A percentile compares a stretch with the other conserved stretches of the same genome.
These are phyloP conservation scores for Persicaria maculosa DNA, from an alignment of 148 eudicot species.

Conservation along the genomic window DNA sequence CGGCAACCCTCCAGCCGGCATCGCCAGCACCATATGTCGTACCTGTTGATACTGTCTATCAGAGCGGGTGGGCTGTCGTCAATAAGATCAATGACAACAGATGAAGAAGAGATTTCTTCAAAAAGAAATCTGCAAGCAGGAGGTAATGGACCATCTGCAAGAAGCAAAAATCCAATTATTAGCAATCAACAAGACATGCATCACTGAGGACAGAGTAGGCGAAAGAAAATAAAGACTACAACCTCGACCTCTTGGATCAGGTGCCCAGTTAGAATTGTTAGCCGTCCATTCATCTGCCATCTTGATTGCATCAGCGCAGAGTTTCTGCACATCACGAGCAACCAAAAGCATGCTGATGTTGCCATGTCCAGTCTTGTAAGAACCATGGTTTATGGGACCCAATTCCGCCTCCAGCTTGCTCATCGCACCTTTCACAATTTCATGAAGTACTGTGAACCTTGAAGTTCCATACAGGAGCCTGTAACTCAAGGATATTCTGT, in stretches of 20 bases:
- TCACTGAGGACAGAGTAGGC: too few relatives aligned
- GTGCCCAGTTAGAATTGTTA: slow-evolving; percentile 21
- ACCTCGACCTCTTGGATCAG: slow-evolving; percentile 34
- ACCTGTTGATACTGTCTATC: slow-evolving; percentile 47
- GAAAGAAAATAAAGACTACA: too few relatives aligned
- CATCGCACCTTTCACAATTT: slow-evolving; percentile 54
- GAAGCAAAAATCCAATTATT: neutral
- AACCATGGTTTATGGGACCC: slow-evolving; percentile 59
- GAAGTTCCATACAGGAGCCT: slow-evolving; percentile 69
- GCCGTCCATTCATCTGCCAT: slow-evolving; percentile 70
- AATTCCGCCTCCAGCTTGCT: slow-evolving; percentile 63
- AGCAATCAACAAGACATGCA: neutral
- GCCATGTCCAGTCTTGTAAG: slow-evolving; percentile 59
- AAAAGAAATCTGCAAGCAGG: slow-evolving; percentile 86
- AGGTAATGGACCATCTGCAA: slow-evolving; percentile 82
- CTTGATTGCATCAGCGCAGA: slow-evolving; percentile 61
- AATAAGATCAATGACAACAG: slow-evolving; percentile 57
- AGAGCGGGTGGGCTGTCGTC: slow-evolving; percentile 46
- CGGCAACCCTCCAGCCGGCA: slow-evolving; percentile 37
- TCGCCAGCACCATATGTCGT: slow-evolving; percentile 81
- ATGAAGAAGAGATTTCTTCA: slow-evolving; percentile 67
- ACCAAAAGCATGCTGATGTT: slow-evolving; percentile 67
- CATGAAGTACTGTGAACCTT: slow-evolving; percentile 59
- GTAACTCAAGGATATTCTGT: slow-evolving; percentile 64
- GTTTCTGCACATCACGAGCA: slow-evolving; percentile 63